Evolutionary conservation across 306 rosid species (phyloP).

Genomic region (Senna tora): DNA sequence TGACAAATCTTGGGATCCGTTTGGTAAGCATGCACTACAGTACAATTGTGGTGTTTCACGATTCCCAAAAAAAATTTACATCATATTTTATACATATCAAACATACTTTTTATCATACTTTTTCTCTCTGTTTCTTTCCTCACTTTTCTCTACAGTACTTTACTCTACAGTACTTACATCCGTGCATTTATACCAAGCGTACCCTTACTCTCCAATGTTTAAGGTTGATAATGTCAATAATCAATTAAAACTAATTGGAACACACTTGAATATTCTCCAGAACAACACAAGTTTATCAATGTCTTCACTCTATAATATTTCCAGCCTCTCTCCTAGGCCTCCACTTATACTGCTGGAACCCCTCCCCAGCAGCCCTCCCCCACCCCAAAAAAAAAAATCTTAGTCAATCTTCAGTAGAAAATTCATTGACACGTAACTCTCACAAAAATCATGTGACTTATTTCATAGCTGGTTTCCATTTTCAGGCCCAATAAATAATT

Average conservation of each 20-base stretch:
- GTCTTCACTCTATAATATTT: slow-evolving; percentile 28
- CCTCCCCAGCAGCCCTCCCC: background rate
- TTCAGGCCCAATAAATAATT: slow-evolving; percentile 10
- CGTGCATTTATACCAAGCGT: too few species aligned
- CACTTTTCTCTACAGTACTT: too few species aligned
- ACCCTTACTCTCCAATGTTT: slow-evolving; percentile 27
- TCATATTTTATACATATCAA: too few species aligned
- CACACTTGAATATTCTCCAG: slow-evolving; percentile 10
- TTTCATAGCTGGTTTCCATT: slow-evolving; percentile 12
- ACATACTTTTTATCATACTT: too few species aligned
- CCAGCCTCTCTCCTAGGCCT: slow-evolving; percentile 1
- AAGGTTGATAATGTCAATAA: slow-evolving; percentile 10
- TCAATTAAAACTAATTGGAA: slow-evolving; percentile 28
- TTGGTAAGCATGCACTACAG: too few species aligned
- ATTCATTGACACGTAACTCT: slow-evolving; percentile 16
- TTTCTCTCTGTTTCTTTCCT: too few species aligned
- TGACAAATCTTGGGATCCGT: slow-evolving; percentile 19
- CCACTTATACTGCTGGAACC: background rate
- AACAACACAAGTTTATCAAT: slow-evolving; percentile 4
- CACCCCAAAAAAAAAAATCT: slow-evolving; percentile 1
- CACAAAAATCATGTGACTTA: slow-evolving; percentile 10
- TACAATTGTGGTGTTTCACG: too few species aligned
- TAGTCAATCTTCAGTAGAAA: slow-evolving; percentile 31
- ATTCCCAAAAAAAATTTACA: too few species aligned
- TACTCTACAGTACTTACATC: too few species aligned